phyloP scores from a whole-genome alignment of 2,329 filamentous ascomycete species.

The Simplicillium aogashimaense region DNA sequence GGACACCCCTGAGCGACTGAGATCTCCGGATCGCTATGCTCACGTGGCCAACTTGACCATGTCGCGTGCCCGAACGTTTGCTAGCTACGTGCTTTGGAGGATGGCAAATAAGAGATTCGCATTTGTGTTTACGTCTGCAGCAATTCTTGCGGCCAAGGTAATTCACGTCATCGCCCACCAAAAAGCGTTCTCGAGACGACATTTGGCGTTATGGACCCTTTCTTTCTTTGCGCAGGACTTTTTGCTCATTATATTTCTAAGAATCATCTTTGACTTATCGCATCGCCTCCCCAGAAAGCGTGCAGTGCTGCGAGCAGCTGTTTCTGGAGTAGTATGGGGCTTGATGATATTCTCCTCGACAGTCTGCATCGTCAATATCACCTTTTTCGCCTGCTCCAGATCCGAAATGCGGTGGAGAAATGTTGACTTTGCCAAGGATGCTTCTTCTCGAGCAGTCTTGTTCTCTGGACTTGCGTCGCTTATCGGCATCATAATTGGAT shows the following conservation, averaged over 20 bases:
- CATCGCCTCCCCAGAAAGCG: slow-evolving; percentile 7
- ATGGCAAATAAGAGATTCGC: slow-evolving; percentile 10
- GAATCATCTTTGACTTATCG: slow-evolving; percentile 17
- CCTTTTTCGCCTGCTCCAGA: neutral
- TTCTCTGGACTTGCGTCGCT: slow-evolving; percentile 8
- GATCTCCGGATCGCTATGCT: no score
- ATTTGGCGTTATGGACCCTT: slow-evolving; percentile 19
- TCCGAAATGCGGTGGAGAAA: neutral
- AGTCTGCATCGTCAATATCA: neutral
- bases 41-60: no score
- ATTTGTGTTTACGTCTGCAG: slow-evolving; percentile 19
- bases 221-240: slow-evolving; percentile 25
- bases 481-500: neutral
- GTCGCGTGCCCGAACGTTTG: no score
- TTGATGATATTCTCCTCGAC: neutral
- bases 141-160: slow-evolving; percentile 19
- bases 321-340: no score
- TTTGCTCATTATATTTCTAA: slow-evolving; percentile 18
- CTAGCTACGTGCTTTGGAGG: no score
- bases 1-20: no score
- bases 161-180: slow-evolving; percentile 21
- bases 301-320: neutral
- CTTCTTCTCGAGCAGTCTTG: neutral
- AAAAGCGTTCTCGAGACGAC: slow-evolving; percentile 16
- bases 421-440: neutral